phyloP scores from a whole-genome alignment of 2,329 filamentous ascomycete genomes.

The Aureobasidium namibiae region DNA sequence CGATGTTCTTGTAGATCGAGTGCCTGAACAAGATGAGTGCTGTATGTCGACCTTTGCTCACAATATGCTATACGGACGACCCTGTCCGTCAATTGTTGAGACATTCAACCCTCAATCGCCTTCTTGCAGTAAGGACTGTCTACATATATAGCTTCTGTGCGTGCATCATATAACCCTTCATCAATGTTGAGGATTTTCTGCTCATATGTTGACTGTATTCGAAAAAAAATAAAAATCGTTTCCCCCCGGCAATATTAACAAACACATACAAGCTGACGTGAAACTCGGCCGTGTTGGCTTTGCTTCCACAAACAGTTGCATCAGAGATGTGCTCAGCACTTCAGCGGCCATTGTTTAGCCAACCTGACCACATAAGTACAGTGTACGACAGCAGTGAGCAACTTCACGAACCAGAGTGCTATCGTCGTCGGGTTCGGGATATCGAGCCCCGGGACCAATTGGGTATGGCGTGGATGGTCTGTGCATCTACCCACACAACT shows the following conservation, averaged over 20 bases:
- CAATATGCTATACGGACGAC: background rate
- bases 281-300: no score
- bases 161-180: no score
- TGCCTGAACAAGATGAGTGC: background rate
- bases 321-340: no score
- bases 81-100: background rate
- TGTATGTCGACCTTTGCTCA: background rate
- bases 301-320: no score
- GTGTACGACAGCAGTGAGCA: background rate
- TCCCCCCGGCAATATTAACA: no score
- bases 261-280: background rate
- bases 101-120: background rate
- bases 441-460: background rate
- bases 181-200: background rate
- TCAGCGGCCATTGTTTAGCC: no score
- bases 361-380: background rate
- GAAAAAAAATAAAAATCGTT: no score
- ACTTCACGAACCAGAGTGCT: background rate
- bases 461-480: background rate
- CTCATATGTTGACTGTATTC: no score
- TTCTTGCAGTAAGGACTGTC: background rate
- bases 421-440: background rate
- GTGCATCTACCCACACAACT: no score
- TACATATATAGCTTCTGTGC: background rate
- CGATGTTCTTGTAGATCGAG: background rate